Conservation (phyloP, 2,329 filamentous ascomycete species). For the Nannizzia gypsea region DNA sequence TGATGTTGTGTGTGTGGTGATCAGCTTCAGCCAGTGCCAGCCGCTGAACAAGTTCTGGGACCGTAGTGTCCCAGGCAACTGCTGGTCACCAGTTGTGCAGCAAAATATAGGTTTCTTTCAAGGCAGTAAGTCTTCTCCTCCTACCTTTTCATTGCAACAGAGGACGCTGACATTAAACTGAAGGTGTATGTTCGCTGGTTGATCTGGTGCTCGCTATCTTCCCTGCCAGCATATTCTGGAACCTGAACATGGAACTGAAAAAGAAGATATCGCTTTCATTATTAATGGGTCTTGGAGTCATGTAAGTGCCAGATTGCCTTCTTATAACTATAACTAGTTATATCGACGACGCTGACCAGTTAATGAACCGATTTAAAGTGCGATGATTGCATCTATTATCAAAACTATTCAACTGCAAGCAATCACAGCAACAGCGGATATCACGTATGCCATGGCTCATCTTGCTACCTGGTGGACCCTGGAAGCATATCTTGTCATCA, state of each 20-base stretch:
- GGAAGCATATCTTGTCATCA: conserved; percentile 13
- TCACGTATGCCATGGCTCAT: conserved; percentile 9
- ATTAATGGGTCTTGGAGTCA: conserved; percentile 10
- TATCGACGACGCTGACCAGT: not conserved
- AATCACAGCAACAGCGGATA: conserved; percentile 7
- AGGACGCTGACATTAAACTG: not conserved
- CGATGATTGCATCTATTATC: conserved; percentile 10
- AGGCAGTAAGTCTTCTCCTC: conserved; percentile 5
- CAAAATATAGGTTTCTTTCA: conserved; percentile 11
- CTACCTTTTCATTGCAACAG: too few species aligned
- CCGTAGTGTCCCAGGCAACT: conserved; percentile 4
- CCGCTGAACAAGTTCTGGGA: conserved; percentile 10
- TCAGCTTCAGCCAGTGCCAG: conserved; percentile 8
- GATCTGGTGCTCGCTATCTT: conserved; percentile 13
- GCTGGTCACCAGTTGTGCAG: conserved; percentile 9
- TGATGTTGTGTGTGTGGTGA: conserved; percentile 7
- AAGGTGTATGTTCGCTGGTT: conserved; percentile 11
- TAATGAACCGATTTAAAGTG: not conserved
- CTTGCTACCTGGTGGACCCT: conserved; percentile 8
- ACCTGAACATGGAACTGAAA: conserved; percentile 6
- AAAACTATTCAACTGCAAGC: conserved; percentile 8
- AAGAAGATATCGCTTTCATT: conserved; percentile 10
- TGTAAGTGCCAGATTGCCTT: conserved; percentile 2
- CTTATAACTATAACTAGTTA: not conserved
- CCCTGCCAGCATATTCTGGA: conserved; percentile 12